phyloP scores from a whole-genome alignment of 495 filamentous ascomycete species.

The Xylaria venustula region DNA sequence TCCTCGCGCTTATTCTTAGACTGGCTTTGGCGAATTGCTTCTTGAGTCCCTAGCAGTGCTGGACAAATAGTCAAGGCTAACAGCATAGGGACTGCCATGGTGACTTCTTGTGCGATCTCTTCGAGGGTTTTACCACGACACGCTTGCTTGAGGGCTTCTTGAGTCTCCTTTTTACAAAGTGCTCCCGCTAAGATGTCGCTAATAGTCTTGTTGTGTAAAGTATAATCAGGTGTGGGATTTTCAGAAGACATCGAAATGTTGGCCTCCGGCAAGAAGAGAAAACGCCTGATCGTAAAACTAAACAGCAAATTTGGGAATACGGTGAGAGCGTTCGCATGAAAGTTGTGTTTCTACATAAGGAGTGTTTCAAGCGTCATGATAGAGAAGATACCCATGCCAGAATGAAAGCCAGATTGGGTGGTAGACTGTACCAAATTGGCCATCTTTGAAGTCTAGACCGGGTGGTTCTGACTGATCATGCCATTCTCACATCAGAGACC shows the following conservation, averaged over 20 bases:
- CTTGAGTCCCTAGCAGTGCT: slow-evolving; percentile 44
- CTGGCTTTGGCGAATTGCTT: slow-evolving; percentile 47
- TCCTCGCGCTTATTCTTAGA: slow-evolving; percentile 42
- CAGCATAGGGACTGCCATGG: slow-evolving; percentile 31
- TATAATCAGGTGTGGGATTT: neutral
- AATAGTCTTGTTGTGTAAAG: neutral
- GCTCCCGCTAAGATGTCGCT: neutral
- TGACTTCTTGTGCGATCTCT: slow-evolving; percentile 1
- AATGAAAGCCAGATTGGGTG: neutral
- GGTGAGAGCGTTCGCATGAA: neutral
- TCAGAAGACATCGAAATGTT: neutral
- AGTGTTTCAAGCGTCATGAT: neutral
- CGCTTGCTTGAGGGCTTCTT: neutral
- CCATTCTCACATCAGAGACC: slow-evolving; percentile 32
- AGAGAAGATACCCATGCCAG: neutral
- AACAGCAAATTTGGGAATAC: neutral
- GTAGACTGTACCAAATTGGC: neutral
- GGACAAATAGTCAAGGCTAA: slow-evolving; percentile 35
- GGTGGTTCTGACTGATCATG: slow-evolving; percentile 24
- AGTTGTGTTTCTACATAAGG: neutral
- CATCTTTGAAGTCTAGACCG: neutral
- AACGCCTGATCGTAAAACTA: neutral
- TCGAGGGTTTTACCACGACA: slow-evolving; percentile 2
- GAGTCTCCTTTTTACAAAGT: neutral
- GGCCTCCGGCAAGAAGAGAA: neutral